phyloP scores from a whole-genome alignment of 306 rosid species.

The Cyamopsis tetragonoloba region DNA sequence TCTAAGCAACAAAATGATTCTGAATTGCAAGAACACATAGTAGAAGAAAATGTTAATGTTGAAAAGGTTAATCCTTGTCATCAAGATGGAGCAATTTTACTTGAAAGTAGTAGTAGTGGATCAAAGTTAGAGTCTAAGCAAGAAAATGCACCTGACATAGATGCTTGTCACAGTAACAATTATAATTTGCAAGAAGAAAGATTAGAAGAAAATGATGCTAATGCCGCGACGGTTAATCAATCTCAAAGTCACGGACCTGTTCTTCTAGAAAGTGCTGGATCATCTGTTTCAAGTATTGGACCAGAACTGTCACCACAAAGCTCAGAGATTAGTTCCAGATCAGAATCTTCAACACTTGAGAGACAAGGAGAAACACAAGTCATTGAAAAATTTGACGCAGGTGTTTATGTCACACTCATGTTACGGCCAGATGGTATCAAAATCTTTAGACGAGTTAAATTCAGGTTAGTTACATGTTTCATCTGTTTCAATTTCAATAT shows the following conservation, averaged over 20 bases:
- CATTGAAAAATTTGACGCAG: slow-evolving; percentile 74
- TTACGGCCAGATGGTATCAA: slow-evolving; percentile 45
- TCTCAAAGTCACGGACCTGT: slow-evolving; percentile 20
- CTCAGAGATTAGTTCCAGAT: slow-evolving; percentile 37
- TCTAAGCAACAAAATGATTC: slow-evolving; percentile 32
- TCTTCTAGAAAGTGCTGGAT: neutral
- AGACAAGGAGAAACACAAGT: slow-evolving; percentile 47
- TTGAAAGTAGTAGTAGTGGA: neutral
- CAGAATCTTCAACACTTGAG: slow-evolving; percentile 28
- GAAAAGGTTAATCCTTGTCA: neutral
- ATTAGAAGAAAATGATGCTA: slow-evolving; percentile 14
- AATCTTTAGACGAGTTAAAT: slow-evolving; percentile 65
- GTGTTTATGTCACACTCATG: slow-evolving; percentile 60
- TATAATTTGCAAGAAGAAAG: slow-evolving; percentile 22
- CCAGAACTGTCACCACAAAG: slow-evolving; percentile 26
- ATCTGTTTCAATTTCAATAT: neutral
- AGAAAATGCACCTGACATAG: slow-evolving; percentile 6
- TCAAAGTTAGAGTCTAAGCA: slow-evolving; percentile 31
- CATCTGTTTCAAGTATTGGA: slow-evolving; percentile 24
- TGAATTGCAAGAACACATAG: neutral
- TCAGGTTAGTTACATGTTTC: slow-evolving; percentile 52
- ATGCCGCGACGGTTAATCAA: slow-evolving; percentile 11
- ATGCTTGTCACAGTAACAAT: slow-evolving; percentile 1
- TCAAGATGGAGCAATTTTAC: neutral
- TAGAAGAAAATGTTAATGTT: neutral